Base-by-base conservation (phyloP, 108 stramenopile species). In the Craspedostauros australis region DNA sequence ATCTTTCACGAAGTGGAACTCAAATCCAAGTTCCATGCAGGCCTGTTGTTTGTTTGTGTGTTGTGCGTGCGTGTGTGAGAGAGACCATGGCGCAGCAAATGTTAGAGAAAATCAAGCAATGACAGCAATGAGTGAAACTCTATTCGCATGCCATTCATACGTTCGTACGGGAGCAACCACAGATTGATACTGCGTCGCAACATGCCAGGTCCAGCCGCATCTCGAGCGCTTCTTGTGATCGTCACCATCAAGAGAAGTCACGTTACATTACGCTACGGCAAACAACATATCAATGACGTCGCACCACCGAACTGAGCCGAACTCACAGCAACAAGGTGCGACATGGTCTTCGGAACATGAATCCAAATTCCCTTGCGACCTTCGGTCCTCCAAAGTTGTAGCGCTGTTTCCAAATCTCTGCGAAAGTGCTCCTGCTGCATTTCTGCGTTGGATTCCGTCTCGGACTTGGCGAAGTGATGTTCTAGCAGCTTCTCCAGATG, bases 301-400 rank as follows among this genome's bases (percentile, higher is more conserved):
- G 11, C 7, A 44, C 12, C 5, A 48, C 26, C 29, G 23, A n/a
- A 22, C 26, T 29, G 6, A 48, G 29, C 11, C 9, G 29, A 9
- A 51, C 56, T n/a, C 46, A 57, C 56, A 8, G 68, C 60, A 37
- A 69, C 46, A 39, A 55, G 44, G 25, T 60, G 16, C 8, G 68
- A 31, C n/a, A 30, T 29, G 21, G 25, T 21, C 0, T 47, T 16
- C 11, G 68, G 78, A 23, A 75, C 65, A 41, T 75, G 80, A 29
- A 91, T 64, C 88, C 88, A 91, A 46, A 91, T 82, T 4, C 88
- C 88, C 37, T 75, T 66, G 0, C 70, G 57, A 2, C 64, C 57
- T 50, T 81, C 55, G 0, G 50, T 28, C 16, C 57, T 66, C 87
- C 86, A 87, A 75, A 38, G 34, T 36, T 15, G 14, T 49, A 39